Conservation (phyloP, 345 rosid genomes). For the sweet orange (Citrus sinensis) region DNA sequence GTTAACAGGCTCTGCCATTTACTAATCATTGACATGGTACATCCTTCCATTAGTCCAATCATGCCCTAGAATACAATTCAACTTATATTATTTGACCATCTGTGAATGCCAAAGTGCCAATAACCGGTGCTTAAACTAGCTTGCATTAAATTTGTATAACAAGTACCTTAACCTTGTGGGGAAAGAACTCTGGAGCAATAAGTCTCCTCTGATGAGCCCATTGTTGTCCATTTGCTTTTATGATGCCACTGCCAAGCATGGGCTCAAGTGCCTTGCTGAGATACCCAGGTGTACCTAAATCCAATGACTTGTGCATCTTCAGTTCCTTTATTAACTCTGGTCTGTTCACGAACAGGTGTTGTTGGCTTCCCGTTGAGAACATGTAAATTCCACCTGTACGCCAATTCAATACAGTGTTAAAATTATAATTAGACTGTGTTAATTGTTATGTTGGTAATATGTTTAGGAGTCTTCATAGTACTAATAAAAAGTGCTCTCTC, state of each 20-base stretch:
- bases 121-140: too few relatives aligned
- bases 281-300: slow-evolving; percentile 25
- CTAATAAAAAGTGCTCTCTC: too few relatives aligned
- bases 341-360: slow-evolving; percentile 14
- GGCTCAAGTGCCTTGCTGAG: slow-evolving; percentile 3
- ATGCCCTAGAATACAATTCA: slow-evolving; percentile 1
- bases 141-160: too few relatives aligned
- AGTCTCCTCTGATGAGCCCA: slow-evolving; percentile 34
- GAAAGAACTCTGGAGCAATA: slow-evolving; percentile 32
- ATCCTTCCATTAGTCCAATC: slow-evolving; percentile 30
- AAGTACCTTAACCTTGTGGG: slow-evolving; percentile 27
- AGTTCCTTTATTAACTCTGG: slow-evolving; percentile 20
- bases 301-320: slow-evolving; percentile 23
- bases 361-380: slow-evolving; percentile 26
- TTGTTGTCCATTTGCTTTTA: slow-evolving; percentile 18
- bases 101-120: too few relatives aligned
- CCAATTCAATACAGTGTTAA: too few relatives aligned
- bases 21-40: slow-evolving; percentile 7
- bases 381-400: slow-evolving; percentile 19
- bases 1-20: slow-evolving; percentile 16
- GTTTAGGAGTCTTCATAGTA: too few relatives aligned
- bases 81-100: too few relatives aligned
- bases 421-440: too few relatives aligned
- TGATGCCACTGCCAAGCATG: slow-evolving; percentile 31
- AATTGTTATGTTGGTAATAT: too few relatives aligned